Evolutionary conservation across 306 rosid species (phyloP).

Genomic region (Datisca glomerata): DNA sequence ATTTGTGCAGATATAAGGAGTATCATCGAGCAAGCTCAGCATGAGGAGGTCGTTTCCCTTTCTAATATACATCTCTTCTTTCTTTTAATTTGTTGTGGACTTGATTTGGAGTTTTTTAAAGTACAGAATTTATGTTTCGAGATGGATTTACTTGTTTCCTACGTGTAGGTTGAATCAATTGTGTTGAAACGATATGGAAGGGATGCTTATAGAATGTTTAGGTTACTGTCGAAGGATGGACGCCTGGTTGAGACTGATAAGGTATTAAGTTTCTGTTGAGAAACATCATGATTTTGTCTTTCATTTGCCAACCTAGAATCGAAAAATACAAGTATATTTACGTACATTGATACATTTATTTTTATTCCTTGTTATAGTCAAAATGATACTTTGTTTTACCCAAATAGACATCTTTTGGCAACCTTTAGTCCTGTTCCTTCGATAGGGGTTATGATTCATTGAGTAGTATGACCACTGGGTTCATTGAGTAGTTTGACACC

Average conservation of each 20-base stretch:
- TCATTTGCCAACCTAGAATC: too few relatives aligned
- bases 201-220: slow-evolving; percentile 77
- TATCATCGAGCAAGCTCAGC: slow-evolving; percentile 52
- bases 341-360: too few relatives aligned
- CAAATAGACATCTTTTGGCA: too few relatives aligned
- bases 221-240: slow-evolving; percentile 48
- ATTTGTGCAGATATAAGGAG: slow-evolving; percentile 50
- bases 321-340: too few relatives aligned
- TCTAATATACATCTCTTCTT: neutral
- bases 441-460: too few relatives aligned
- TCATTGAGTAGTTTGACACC: too few relatives aligned
- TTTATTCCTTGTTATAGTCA: too few relatives aligned
- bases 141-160: slow-evolving; percentile 15
- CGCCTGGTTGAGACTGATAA: slow-evolving; percentile 54
- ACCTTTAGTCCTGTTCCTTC: too few relatives aligned
- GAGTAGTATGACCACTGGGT: too few relatives aligned
- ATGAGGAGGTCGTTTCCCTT: slow-evolving; percentile 57
- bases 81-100: neutral
- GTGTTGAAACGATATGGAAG: slow-evolving; percentile 68
- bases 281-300: too few relatives aligned
- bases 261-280: too few relatives aligned
- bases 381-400: too few relatives aligned
- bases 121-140: neutral
- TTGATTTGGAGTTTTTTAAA: neutral
- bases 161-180: slow-evolving; percentile 68